Evolutionary conservation across 768 basidiomycete species (phyloP).

Genomic region (Lactifluus rugatus): DNA sequence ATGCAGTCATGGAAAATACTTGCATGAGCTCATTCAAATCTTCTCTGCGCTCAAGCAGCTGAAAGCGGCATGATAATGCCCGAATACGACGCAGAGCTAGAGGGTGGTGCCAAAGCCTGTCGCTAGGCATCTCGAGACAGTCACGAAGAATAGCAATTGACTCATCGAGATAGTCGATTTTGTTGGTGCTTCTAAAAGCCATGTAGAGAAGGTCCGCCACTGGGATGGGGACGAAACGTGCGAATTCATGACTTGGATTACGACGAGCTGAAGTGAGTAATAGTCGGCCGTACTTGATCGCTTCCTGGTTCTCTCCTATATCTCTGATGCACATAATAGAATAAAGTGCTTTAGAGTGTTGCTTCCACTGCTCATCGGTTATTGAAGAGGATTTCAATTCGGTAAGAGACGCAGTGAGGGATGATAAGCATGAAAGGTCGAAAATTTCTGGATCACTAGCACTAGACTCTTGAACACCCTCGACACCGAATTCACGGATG

Average conservation of each 20-base stretch:
- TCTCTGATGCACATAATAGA: too few relatives aligned
- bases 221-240: fast-evolving
- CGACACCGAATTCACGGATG: neutral
- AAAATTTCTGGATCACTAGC: neutral
- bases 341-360: neutral
- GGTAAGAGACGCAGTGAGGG: neutral
- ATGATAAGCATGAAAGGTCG: neutral
- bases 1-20: neutral
- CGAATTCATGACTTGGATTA: neutral
- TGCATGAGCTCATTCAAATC: neutral
- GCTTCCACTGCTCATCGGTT: neutral
- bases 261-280: neutral
- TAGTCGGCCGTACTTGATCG: neutral
- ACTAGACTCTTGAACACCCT: neutral
- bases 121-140: neutral
- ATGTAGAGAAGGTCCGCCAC: neutral
- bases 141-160: neutral
- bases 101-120: too few relatives aligned
- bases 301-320: neutral
- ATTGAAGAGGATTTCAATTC: neutral
- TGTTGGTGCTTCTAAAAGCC: neutral
- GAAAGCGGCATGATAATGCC: neutral
- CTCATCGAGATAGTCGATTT: neutral
- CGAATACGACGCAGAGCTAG: neutral
- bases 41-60: neutral